Base-by-base conservation (phyloP, 2,329 filamentous ascomycete species). In the Celoporthe dispersa region DNA sequence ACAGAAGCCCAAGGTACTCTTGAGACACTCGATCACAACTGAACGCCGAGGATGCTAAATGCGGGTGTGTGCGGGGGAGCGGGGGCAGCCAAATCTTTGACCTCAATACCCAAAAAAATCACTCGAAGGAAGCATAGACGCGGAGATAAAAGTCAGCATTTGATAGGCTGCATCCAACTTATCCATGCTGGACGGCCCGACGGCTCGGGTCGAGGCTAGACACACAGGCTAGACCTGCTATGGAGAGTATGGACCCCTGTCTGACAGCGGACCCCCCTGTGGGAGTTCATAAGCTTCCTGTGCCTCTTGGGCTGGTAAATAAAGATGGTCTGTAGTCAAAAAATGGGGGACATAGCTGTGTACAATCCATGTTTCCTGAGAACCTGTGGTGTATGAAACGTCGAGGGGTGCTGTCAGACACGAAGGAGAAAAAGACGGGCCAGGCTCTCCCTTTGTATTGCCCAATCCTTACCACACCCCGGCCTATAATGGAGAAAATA, bases 111-210 rank as follows among this genome's bases (percentile, higher is more conserved):
- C 44, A 48, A 48, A 11, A 3, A 16, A 48, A 48, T 3, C 22
- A 48, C 41, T 53, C 22, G 7, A 16, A 28, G 51, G 25, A 14
- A 16, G 4, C 2, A 7, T 33, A 3, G 25, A 57, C 25, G 3
- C 14, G 25, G 53, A 57, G 28, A 37, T 28, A 44, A 44, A 5
- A 37, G 11, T 25, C 8, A n/a, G 28, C 7, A 5, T 14, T 28
- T 65, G 25, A 48, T 37, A 48, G 41, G 65, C 2, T 39, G 35
- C 35, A 57, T 28, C 25, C 57, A 22, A 53, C 62, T 7, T 22
- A 51, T 4, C 62, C 62, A 22, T 64, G 62, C 41, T 63, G 35
- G n/a, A 14, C 39, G 69, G 64, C 69, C 69, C 69, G 55, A 53
- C 59, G 51, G 35, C 39, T 48, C 41, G 66, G 69, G 11, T 66